These are phyloP conservation scores for Russula abietina DNA, from an alignment of 768 basidiomycete genomes.

Conservation along the genomic window DNA sequence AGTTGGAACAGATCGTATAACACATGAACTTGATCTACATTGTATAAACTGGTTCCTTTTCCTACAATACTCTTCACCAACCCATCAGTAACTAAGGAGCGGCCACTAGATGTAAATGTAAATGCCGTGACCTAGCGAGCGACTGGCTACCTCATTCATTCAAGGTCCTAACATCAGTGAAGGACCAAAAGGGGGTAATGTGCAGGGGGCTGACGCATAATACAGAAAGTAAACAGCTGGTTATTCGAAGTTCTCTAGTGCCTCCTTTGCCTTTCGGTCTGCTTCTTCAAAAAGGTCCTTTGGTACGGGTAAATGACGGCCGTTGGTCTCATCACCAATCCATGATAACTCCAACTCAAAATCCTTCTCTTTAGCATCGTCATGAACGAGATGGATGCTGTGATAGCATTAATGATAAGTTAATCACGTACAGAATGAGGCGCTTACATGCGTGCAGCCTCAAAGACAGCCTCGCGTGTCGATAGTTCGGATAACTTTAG, in stretches of 20 bases:
- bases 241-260: constrained; percentile 64
- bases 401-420: constrained; percentile 2
- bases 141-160: background rate
- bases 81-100: background rate
- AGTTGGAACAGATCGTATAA: constrained; percentile 87
- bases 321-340: constrained; percentile 82
- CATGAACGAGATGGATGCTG: constrained; percentile 96
- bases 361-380: constrained; percentile 96
- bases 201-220: constrained; percentile 26
- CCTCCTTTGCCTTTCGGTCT: constrained; percentile 79
- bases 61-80: background rate
- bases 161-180: background rate
- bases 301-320: constrained; percentile 78
- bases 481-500: constrained; percentile 79
- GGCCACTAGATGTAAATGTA: background rate
- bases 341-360: constrained; percentile 98
- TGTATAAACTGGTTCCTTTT: constrained; percentile 28
- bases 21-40: background rate
- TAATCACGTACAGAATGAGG: constrained; percentile 13
- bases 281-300: constrained; percentile 80
- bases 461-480: constrained; percentile 78
- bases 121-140: background rate
- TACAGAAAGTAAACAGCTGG: constrained; percentile 22
- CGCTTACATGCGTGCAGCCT: constrained; percentile 91
- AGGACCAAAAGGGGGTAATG: too few species aligned